phyloP scores from a whole-genome alignment of 2,329 filamentous ascomycete genomes.

The Dactylellina leptospora region DNA sequence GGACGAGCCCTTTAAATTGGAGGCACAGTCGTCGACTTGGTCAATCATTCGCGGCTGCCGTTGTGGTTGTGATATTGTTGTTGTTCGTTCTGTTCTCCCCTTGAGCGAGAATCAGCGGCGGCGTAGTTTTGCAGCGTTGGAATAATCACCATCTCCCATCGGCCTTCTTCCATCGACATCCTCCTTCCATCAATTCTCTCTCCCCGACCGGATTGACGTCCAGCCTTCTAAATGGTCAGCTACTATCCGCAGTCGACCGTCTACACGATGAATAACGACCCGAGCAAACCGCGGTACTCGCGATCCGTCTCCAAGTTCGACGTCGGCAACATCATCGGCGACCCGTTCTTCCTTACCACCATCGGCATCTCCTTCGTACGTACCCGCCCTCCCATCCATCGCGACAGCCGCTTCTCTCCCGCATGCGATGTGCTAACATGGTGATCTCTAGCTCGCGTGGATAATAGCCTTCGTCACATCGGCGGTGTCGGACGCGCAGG shows the following conservation, averaged over 20 bases:
- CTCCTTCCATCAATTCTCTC: too few relatives aligned
- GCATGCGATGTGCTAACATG: too few relatives aligned
- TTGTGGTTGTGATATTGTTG: too few relatives aligned
- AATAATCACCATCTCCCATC: background rate
- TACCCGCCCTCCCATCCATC: constrained; percentile 56
- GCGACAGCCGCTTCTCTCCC: too few relatives aligned
- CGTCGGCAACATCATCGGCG: constrained; percentile 89
- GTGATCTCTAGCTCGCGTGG: constrained; percentile 79
- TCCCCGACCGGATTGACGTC: too few relatives aligned
- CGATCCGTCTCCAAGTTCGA: constrained; percentile 67
- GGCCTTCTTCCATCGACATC: too few relatives aligned
- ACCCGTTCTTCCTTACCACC: constrained; percentile 94
- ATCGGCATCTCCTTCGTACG: constrained; percentile 89
- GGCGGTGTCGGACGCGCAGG: constrained; percentile 72
- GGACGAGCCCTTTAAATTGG: too few relatives aligned
- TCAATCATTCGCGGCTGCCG: too few relatives aligned
- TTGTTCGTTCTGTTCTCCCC: too few relatives aligned
- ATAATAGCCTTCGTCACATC: constrained; percentile 88
- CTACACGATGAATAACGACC: constrained; percentile 50
- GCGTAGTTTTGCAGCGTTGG: too few relatives aligned
- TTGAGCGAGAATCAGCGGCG: too few relatives aligned
- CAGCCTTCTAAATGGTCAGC: constrained; percentile 49
- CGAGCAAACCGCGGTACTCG: constrained; percentile 44
- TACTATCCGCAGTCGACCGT: constrained; percentile 41
- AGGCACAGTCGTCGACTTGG: too few relatives aligned